phyloP scores from a whole-genome alignment of 345 rosid genomes.

The Pistacia atlantica region DNA sequence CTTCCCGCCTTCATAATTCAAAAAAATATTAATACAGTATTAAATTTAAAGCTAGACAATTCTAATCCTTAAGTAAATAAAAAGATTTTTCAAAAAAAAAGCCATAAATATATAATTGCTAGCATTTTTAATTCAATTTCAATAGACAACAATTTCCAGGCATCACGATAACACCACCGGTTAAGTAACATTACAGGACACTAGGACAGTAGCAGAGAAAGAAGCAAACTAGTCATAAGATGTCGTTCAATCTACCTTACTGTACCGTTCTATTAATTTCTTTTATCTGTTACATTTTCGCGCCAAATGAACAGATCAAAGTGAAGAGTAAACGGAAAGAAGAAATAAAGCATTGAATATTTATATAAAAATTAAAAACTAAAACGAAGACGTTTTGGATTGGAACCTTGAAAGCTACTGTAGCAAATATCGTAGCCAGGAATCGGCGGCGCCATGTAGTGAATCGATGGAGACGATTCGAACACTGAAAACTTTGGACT shows the following conservation, averaged over 20 bases:
- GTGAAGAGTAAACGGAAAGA: not conserved
- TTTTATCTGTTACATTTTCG: not conserved
- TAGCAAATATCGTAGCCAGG: slow-evolving; percentile 72
- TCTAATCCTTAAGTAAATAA: not conserved
- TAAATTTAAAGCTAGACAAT: not conserved
- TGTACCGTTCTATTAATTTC: not conserved
- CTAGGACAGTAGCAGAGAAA: no score
- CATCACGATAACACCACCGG: no score
- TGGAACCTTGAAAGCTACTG: slow-evolving; percentile 78
- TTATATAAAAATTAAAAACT: not conserved
- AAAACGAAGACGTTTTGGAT: not conserved
- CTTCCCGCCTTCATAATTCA: slow-evolving; percentile 62
- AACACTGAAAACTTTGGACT: slow-evolving; percentile 61
- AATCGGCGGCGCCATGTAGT: slow-evolving; percentile 83
- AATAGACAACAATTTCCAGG: no score
- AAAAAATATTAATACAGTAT: not conserved
- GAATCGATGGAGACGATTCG: slow-evolving; percentile 80
- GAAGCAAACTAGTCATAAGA: not conserved
- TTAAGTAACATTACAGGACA: no score
- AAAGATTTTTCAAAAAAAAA: not conserved
- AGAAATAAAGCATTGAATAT: not conserved
- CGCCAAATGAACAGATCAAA: not conserved
- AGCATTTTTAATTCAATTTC: no score
- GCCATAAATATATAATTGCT: no score
- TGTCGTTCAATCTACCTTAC: not conserved